phyloP scores from a whole-genome alignment of 345 rosid genomes.

The Streptanthus diversifolius region DNA sequence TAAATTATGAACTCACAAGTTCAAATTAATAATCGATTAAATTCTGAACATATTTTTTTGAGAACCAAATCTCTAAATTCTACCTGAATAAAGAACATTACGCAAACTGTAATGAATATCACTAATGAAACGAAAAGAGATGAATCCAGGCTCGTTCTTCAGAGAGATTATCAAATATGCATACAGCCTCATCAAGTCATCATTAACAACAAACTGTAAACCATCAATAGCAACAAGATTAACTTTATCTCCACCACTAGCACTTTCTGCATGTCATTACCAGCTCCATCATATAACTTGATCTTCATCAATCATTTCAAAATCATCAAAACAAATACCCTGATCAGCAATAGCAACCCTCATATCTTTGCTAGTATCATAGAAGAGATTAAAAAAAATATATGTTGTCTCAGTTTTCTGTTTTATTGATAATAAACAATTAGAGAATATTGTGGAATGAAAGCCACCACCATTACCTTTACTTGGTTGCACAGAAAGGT shows the following conservation, averaged over 20 bases:
- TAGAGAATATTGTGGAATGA: constrained; percentile 28
- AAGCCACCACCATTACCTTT: constrained; percentile 27
- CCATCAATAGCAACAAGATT: no score
- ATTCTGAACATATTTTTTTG: neutral
- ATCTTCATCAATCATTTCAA: no score
- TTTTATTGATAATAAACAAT: neutral
- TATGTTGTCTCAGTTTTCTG: neutral
- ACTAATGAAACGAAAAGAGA: neutral
- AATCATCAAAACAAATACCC: no score
- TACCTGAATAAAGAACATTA: neutral
- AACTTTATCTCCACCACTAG: no score
- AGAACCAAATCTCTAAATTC: neutral
- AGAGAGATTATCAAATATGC: no score
- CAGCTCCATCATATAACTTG: no score
- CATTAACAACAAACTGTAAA: no score
- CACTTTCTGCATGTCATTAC: no score
- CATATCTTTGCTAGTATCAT: no score
- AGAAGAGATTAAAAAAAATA: neutral
- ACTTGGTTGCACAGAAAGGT: constrained; percentile 19
- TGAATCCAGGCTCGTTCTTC: neutral
- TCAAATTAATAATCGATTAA: neutral
- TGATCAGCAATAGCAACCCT: no score
- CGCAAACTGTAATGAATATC: neutral
- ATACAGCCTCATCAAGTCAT: no score
- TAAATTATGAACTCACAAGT: neutral